Base-by-base conservation (phyloP, 805 yeast genomes). In the Candida dajiaensis region DNA sequence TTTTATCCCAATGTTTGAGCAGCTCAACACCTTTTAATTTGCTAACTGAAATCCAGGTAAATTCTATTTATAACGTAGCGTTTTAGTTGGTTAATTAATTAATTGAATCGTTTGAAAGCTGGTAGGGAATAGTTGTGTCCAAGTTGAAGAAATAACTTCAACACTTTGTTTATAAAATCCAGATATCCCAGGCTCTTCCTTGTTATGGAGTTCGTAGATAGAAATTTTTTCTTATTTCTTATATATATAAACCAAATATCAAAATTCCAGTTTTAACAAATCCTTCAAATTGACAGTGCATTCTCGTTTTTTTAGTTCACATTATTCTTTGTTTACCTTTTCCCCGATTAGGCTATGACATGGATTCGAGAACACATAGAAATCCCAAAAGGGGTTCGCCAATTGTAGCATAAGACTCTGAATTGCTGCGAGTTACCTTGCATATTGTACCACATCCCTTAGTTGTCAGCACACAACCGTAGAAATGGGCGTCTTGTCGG, bases 261-360 rank as follows among this genome's bases (percentile, higher is more conserved):
- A n/a, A n/a, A 33, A 4, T 18, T 33, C 5, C 11, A n/a, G 36
- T 9, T 4, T 8, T 33, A 12, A n/a, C n/a, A n/a, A 33, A 33
- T 28, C 8, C 20, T 12, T 16, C 18, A 33, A 11, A 33, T n/a
- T n/a, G 20, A 33, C 20, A 11, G 13, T 16, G 36, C 36, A 33
- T 3, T 33, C 16, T 16, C 16, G 12, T 11, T 16, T 33, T 31
- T 33, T 33, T 33, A 33, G 36, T 16, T 16, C 5, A 15, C n/a
- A 25, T 36, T 15, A n/a, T 19, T 23, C 7, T 18, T 29, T 50
- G 48, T 50, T 50, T 50, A 50, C 50, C 12, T 47, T 47, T 47
- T 40, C 3, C 50, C 52, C 31, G 12, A 42, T 44, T 36, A n/a
- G 50, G 50, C 35, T 22, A 31, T 15, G n/a, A 9, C 11, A 16